Evolutionary conservation across 2,329 filamentous ascomycete species (phyloP), one percentile per base, ranked within the genome.

Genomic region (Myrmaecium sp.): DNA sequence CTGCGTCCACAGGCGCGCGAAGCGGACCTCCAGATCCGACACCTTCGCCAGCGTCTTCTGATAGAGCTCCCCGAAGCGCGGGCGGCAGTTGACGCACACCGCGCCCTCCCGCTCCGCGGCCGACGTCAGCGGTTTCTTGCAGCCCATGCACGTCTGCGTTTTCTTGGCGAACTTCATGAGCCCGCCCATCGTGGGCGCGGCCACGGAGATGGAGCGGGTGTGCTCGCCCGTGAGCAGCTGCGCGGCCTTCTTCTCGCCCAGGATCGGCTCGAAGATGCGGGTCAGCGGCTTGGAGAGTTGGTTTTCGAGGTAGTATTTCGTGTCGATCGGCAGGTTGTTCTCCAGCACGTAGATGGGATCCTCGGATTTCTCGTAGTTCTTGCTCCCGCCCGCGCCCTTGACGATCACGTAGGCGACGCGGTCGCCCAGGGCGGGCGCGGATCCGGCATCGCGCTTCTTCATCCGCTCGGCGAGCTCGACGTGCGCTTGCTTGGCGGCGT

Each of bases 101-200:
- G 91, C 89, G 4, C 86, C 86, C 4, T 68, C 69, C 38, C 66
- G 72, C 54, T 94, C 86, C 23, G 78, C 68, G 39, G 80, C 78
- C 32, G 71, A 72, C 5, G 69, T 73, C 26, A 98, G 64, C 3
- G 89, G 89, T 53, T 94, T 94, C 66, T 95, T 98, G 69, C 89
- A 98, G 3, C 84, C 89, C 78, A 98, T 92, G 52, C 89, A 98
- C 0, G 89, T 95, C 56, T 84, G 74, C 3, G 89, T 98, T 61
- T 92, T 94, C 60, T 93, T 94, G 17, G 89, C 69, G 47, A 95
- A 98, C 56, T 92, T 94, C 89, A 98, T 98, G 36, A 98, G 61
- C 0, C 89, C 89, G 30, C 89, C 89, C 34, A 93, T 69, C 0
- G 78, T 79, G 0, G 91, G 86, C 12, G 82, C 89, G 3, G 86